Evolutionary conservation across 2,329 filamentous ascomycete species (phyloP).

Genomic region (Leptographium lundbergii): DNA sequence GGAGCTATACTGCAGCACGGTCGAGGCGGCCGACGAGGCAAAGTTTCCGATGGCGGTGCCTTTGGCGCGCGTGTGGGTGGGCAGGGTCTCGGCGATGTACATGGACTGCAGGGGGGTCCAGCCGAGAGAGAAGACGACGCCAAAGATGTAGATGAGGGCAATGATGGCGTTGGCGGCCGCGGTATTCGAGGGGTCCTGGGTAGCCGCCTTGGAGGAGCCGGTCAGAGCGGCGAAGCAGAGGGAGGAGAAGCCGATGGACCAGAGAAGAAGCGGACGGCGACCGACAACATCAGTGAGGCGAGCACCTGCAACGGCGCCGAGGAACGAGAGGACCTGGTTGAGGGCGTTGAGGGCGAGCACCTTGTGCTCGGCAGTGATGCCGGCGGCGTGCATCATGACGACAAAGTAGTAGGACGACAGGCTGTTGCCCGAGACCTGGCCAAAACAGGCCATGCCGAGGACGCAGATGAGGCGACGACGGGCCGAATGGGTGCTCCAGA

Average conservation of each 20-base stretch:
- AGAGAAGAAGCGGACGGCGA: conserved; percentile 41
- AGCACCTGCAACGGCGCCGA: conserved; percentile 39
- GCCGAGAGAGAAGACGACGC: conserved; percentile 8
- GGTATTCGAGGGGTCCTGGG: conserved; percentile 10
- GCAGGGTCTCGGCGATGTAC: conserved; percentile 10
- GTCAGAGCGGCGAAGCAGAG: conserved; percentile 36
- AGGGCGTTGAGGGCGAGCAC: conserved; percentile 37
- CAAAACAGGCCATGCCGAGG: conserved; percentile 22
- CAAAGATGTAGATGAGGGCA: conserved; percentile 9
- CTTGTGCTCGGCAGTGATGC: conserved; percentile 34
- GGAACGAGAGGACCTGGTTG: conserved; percentile 39
- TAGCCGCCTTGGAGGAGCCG: conserved; percentile 31
- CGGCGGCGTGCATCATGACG: conserved; percentile 33
- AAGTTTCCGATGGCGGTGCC: conserved; percentile 9
- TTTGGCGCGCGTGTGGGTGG: conserved; percentile 9
- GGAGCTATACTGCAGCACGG: conserved; percentile 30
- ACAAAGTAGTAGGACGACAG: conserved; percentile 43
- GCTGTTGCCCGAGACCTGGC: conserved; percentile 33
- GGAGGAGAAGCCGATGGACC: conserved; percentile 31
- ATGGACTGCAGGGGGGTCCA: conserved; percentile 10
- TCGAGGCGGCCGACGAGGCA: conserved; percentile 10
- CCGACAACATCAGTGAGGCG: conserved; percentile 42
- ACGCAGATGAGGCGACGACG: conserved; percentile 28
- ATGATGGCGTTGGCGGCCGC: conserved; percentile 8
- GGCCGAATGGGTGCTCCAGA: conserved; percentile 25